Evolutionary conservation across 495 filamentous ascomycete genomes (phyloP).

Genomic region (Xylaria cubensis): DNA sequence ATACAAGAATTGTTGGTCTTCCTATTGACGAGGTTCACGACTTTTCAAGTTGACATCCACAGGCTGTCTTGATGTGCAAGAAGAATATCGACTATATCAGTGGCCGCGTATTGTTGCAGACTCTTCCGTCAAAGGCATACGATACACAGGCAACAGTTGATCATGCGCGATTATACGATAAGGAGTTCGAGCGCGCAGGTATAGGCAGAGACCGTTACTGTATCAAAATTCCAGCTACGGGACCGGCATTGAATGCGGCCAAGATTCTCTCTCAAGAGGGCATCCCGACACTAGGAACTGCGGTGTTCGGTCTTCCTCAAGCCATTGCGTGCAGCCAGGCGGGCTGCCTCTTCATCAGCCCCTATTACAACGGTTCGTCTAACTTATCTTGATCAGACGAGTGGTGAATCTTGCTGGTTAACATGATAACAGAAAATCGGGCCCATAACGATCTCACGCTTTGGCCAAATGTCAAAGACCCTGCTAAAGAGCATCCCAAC

Average conservation of each 20-base stretch:
- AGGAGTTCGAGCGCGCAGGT: conserved; percentile 47
- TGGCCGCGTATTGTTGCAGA: conserved; percentile 50
- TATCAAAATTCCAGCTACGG: conserved; percentile 42
- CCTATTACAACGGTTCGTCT: conserved; percentile 44
- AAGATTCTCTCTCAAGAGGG: conserved; percentile 39
- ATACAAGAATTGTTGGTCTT: conserved; percentile 42
- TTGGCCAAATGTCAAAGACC: conserved; percentile 43
- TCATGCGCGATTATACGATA: conserved; percentile 49
- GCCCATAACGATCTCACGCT: conserved; percentile 41
- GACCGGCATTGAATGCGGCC: conserved; percentile 39
- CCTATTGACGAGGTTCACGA: background rate
- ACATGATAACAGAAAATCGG: conserved; percentile 29
- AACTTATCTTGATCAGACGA: background rate
- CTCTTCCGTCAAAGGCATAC: conserved; percentile 48
- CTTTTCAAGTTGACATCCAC: conserved; percentile 14
- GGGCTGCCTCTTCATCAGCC: conserved; percentile 39
- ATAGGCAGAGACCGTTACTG: conserved; percentile 47
- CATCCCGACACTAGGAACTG: conserved; percentile 37
- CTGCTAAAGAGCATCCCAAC: conserved; percentile 48
- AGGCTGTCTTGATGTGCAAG: conserved; percentile 52
- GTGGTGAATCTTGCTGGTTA: background rate
- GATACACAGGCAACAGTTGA: conserved; percentile 44
- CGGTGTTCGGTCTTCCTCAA: conserved; percentile 39
- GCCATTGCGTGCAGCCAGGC: conserved; percentile 40
- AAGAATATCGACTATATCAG: conserved; percentile 49